Percentiles rank a stretch among this genome's conserved stretches.
Evolutionary conservation across 495 filamentous ascomycete genomes (phyloP).

Genomic region (Corynascus novoguineensis): DNA sequence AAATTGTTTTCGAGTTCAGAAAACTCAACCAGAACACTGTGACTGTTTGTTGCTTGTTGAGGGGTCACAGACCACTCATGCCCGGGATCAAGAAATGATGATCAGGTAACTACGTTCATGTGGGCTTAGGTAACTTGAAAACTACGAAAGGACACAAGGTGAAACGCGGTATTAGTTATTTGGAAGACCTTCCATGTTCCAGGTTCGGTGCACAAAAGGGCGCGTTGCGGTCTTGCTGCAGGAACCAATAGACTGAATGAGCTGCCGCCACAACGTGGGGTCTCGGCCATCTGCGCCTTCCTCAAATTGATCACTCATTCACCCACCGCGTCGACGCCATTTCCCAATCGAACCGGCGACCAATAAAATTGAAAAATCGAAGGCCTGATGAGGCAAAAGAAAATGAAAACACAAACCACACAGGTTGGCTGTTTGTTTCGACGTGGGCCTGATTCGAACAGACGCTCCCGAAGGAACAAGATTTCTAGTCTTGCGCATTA

Average conservation of each 20-base stretch:
- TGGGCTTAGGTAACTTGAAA: too few species aligned
- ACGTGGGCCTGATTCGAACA: constrained; percentile 26
- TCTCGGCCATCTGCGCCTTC: not conserved
- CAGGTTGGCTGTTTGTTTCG: not conserved
- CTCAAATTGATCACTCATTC: not conserved
- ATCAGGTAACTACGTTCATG: too few species aligned
- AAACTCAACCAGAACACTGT: too few species aligned
- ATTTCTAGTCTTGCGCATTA: constrained; percentile 23
- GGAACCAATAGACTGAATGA: not conserved
- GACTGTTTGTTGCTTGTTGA: too few species aligned
- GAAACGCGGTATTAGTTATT: too few species aligned
- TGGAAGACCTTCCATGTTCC: too few species aligned
- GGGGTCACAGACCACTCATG: too few species aligned
- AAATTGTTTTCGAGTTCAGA: too few species aligned
- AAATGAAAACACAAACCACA: constrained; percentile 1
- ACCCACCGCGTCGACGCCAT: not conserved
- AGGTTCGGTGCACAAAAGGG: not conserved
- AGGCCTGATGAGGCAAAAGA: not conserved
- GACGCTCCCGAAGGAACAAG: constrained; percentile 22
- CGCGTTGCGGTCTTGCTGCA: not conserved
- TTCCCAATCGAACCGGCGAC: not conserved
- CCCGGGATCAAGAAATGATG: too few species aligned
- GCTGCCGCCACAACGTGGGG: not conserved
- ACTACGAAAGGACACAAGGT: too few species aligned
- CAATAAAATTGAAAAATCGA: not conserved